These are phyloP conservation scores for Gloeopeniophorella convolvens DNA, from an alignment of 768 basidiomycete species.

Conservation along the genomic window DNA sequence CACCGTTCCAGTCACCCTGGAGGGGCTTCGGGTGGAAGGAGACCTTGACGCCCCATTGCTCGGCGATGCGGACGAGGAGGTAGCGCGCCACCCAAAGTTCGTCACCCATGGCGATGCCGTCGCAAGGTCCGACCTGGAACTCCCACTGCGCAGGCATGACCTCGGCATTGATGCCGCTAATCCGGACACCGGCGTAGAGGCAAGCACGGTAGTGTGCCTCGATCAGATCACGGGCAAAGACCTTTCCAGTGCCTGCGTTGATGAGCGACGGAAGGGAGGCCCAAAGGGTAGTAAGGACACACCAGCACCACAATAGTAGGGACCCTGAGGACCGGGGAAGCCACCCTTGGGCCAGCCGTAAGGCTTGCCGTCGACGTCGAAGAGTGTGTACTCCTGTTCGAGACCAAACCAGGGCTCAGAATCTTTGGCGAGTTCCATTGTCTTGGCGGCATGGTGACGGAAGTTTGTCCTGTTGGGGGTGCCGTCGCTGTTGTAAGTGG, in stretches of 20 bases:
- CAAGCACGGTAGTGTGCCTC: conserved; percentile 99
- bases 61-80: conserved; percentile 91
- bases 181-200: conserved; percentile 91
- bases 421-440: conserved; percentile 88
- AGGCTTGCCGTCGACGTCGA: conserved; percentile 85
- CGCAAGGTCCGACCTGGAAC: conserved; percentile 99
- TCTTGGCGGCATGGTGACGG: conserved; percentile 90
- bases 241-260: conserved; percentile 81
- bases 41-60: conserved; percentile 96
- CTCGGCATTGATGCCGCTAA: conserved; percentile 99
- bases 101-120: conserved; percentile 97
- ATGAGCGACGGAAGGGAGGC: not conserved
- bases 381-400: conserved; percentile 98
- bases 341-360: conserved; percentile 98
- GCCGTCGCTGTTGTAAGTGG: conserved; percentile 98
- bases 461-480: conserved; percentile 96
- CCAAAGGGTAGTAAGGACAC: conserved; percentile 25
- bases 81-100: conserved; percentile 99
- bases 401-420: conserved; percentile 91
- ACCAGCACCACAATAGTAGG: conserved; percentile 99
- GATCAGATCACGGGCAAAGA: conserved; percentile 96
- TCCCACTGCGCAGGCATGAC: conserved; percentile 99
- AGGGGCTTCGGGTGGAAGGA: conserved; percentile 99
- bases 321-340: conserved; percentile 99
- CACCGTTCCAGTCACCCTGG: conserved; percentile 97